These are phyloP conservation scores for Ceratocystis smalleyi DNA, from an alignment of 2,329 filamentous ascomycete genomes.

Conservation along the genomic window DNA sequence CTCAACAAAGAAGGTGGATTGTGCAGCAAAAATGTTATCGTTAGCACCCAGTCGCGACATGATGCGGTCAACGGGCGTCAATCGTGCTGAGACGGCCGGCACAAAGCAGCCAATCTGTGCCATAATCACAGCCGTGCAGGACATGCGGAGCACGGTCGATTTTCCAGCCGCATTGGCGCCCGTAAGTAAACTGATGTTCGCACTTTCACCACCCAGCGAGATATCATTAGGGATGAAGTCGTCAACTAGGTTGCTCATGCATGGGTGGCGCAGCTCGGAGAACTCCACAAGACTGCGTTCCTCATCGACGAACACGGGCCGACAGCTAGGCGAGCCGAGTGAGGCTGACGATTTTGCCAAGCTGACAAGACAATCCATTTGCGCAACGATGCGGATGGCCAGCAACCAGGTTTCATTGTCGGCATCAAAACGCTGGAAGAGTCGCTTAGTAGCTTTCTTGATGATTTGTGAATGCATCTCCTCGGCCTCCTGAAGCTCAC, in stretches of 20 bases:
- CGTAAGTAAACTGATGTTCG: conserved; percentile 82
- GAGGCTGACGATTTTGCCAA: conserved; percentile 75
- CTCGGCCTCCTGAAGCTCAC: conserved; percentile 80
- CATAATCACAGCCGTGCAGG: conserved; percentile 92
- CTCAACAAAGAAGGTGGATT: conserved; percentile 97
- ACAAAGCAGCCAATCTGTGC: conserved; percentile 91
- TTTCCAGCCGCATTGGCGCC: conserved; percentile 96
- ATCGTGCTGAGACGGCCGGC: conserved; percentile 61
- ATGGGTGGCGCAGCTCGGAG: conserved; percentile 81
- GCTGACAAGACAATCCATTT: conserved; percentile 89
- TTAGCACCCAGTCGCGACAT: conserved; percentile 97
- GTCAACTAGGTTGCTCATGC: conserved; percentile 73
- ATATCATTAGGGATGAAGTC: conserved; percentile 97
- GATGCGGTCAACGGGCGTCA: conserved; percentile 90
- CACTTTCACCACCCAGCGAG: conserved; percentile 59
- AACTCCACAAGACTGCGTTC: conserved; percentile 84
- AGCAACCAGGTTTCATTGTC: conserved; percentile 75
- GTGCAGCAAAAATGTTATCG: conserved; percentile 96
- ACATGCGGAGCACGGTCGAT: conserved; percentile 92
- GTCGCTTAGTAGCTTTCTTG: conserved; percentile 67
- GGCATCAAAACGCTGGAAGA: conserved; percentile 77
- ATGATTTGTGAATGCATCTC: conserved; percentile 86
- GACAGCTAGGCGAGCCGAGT: conserved; percentile 73
- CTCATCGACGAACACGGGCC: conserved; percentile 72
- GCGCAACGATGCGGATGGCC: conserved; percentile 77